Conservation (phyloP, 495 filamentous ascomycete genomes). For the Sordaria brevicollis region DNA sequence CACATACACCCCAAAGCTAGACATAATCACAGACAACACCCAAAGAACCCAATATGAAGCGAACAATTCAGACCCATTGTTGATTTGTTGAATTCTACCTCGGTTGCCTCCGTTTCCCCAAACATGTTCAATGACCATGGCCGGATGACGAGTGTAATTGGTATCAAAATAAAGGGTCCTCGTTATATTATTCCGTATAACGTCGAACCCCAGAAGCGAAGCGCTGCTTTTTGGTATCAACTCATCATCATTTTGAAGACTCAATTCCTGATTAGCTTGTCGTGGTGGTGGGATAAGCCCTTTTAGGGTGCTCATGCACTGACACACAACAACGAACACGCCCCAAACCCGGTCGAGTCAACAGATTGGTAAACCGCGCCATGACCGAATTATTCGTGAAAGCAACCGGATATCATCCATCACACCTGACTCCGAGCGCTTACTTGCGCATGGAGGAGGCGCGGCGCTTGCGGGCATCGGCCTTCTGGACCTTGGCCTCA, state of each 20-base stretch:
- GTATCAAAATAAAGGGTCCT: neutral
- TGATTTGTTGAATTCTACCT: neutral
- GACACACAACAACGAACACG: neutral
- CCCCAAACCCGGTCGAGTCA: neutral
- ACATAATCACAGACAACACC: neutral
- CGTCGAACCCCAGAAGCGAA: neutral
- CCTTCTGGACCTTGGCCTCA: slow-evolving; percentile 86
- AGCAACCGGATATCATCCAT: slow-evolving; percentile 25
- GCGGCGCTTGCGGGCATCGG: slow-evolving; percentile 86
- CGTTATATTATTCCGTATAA: neutral
- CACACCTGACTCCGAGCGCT: slow-evolving; percentile 32
- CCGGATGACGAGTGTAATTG: neutral
- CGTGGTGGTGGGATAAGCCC: neutral
- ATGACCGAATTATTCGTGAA: slow-evolving; percentile 22
- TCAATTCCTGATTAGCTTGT: neutral
- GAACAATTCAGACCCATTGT: neutral
- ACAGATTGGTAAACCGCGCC: slow-evolving; percentile 20
- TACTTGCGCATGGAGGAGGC: slow-evolving; percentile 95
- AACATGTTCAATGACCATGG: neutral
- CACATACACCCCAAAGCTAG: neutral
- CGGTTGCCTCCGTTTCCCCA: neutral
- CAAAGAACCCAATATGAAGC: neutral
- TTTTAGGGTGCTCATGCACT: neutral
- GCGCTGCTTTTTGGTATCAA: neutral
- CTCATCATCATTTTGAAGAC: neutral